These are phyloP conservation scores for Magnolia sinica DNA, from an alignment of 164 flowering plant species.

Conservation along the genomic window DNA sequence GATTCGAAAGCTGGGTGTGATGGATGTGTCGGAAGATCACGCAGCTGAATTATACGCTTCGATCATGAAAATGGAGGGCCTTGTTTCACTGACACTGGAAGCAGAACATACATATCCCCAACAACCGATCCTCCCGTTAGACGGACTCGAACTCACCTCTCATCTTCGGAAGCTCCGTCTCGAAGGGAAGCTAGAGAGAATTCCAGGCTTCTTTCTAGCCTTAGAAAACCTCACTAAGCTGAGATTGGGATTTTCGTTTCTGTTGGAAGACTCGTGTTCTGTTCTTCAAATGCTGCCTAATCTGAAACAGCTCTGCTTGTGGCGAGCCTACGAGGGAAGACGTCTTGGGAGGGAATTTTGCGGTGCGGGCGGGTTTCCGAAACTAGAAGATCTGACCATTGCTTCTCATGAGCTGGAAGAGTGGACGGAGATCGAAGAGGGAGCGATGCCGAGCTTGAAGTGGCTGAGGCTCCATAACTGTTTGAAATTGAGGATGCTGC, in stretches of 20 bases:
- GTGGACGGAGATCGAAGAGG: slow-evolving; percentile 14
- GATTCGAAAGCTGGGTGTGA: not conserved
- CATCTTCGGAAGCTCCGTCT: not conserved
- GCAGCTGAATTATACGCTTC: not conserved
- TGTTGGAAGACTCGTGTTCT: not conserved
- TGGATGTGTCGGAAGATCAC: not conserved
- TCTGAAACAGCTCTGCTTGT: not conserved
- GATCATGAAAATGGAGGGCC: not conserved
- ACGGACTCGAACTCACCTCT: slow-evolving; percentile 5
- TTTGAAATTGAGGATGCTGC: slow-evolving; percentile 24
- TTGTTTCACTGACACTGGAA: slow-evolving; percentile 6
- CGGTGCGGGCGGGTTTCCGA: slow-evolving; percentile 6
- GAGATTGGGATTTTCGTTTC: not conserved
- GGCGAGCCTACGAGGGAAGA: slow-evolving; percentile 15
- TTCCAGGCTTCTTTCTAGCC: not conserved
- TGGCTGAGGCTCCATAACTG: slow-evolving; percentile 11
- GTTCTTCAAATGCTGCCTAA: slow-evolving; percentile 3
- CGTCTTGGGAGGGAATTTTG: not conserved
- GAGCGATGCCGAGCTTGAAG: slow-evolving; percentile 6
- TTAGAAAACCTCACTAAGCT: not conserved
- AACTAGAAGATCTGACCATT: not conserved
- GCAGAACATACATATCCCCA: not conserved
- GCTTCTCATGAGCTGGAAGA: slow-evolving; percentile 1
- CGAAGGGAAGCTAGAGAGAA: not conserved
- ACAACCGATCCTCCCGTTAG: not conserved